Base-by-base conservation (phyloP, 495 filamentous ascomycete genomes). In the Aspergillus affinis region DNA sequence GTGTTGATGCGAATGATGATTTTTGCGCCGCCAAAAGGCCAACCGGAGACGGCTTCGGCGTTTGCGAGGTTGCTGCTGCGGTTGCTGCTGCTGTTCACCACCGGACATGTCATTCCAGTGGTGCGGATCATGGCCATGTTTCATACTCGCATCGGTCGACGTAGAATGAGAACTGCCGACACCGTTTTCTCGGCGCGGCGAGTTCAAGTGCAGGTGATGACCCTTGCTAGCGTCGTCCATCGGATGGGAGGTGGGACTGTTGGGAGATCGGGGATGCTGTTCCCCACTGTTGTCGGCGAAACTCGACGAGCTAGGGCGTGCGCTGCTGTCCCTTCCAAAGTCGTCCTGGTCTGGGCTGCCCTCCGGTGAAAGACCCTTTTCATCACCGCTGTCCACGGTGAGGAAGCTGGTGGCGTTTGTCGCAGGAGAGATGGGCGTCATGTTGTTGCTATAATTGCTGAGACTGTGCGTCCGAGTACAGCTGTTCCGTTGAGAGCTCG, bases 401-500 rank as follows among this genome's bases (percentile, higher is more conserved):
- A 83, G 65, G 49, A 81, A 74, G 62, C 81, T 83, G 6, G 81
- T 80, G 15, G 79, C 81, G 57, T 82, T 81, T 19, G 80, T 83
- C 9, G 74, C 74, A 3, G 80, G 80, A 17, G 81, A 82, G 6
- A 75, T 77, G 13, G 73, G 72, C 4, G 75, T 74, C 74, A 74
- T 77, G 47, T 69, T 75, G 59, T 78, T 80, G 61, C 76, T 76
- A 59, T 76, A 74, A 3, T 74, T 74, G 60, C 75, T 72, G 59
- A 72, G 59, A 54, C 76, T 78, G 29, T 80, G 77, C 9, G 75
- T 77, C 7, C 76, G 76, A 8, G 78, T 75, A 61, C 73, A 75
- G 52, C 75, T 78, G 53, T 76, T 75, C 44, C 75, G 71, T 51
- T 76, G 73, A 5, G 78, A 76, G 21, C 57, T 75, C 26, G 72